Percentiles rank a stretch among this genome's conserved stretches.
Conservation (phyloP, 257 asterid genomes). For the Gynochthodes officinalis region DNA sequence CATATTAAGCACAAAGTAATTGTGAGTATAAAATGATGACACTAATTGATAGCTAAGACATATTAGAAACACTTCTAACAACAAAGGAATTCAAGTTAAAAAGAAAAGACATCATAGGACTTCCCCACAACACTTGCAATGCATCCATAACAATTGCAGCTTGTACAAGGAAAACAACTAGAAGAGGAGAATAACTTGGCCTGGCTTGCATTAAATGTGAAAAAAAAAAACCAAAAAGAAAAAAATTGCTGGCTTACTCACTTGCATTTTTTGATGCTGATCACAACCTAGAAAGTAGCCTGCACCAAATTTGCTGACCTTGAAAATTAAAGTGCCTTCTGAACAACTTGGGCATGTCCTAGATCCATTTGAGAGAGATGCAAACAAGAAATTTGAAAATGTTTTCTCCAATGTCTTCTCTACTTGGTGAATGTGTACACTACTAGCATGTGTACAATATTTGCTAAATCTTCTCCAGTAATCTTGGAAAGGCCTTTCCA, state of each 20-base stretch:
- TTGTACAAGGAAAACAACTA: background rate
- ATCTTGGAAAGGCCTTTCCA: slow-evolving; percentile 97
- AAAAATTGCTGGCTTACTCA: slow-evolving; percentile 33
- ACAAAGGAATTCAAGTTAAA: background rate
- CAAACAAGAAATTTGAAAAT: slow-evolving; percentile 66
- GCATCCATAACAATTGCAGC: background rate
- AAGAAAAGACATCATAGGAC: background rate
- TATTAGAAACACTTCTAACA: background rate
- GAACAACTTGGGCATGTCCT: slow-evolving; percentile 88
- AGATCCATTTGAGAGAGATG: slow-evolving; percentile 56
- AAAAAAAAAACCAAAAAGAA: background rate
- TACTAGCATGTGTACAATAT: slow-evolving; percentile 63
- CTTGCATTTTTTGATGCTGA: slow-evolving; percentile 95
- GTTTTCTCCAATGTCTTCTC: slow-evolving; percentile 93
- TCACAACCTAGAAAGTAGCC: slow-evolving; percentile 94
- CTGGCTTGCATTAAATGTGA: background rate
- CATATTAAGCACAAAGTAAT: background rate
- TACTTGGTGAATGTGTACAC: slow-evolving; percentile 73
- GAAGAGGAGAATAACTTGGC: background rate
- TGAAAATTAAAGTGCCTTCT: slow-evolving; percentile 73
- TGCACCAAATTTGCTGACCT: slow-evolving; percentile 85
- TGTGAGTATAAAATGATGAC: background rate
- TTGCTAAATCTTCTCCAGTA: slow-evolving; percentile 93
- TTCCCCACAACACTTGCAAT: background rate
- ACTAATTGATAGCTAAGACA: background rate